Base-by-base conservation (phyloP, 345 rosid species). In the Lepidium didymum region DNA sequence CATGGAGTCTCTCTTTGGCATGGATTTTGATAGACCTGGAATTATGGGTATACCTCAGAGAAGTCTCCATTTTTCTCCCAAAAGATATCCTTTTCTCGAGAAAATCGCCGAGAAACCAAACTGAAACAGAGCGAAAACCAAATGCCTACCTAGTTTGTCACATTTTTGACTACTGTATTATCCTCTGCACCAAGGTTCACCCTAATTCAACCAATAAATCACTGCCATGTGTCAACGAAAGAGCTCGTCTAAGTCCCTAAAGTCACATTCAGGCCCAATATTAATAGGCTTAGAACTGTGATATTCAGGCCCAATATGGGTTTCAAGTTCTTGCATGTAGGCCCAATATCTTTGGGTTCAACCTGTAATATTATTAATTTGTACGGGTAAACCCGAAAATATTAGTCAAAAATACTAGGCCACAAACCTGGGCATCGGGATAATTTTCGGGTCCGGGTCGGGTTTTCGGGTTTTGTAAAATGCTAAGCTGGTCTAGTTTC, bases 11-110 rank as follows among this genome's bases (percentile, higher is more conserved):
- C 85, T 94, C 82, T 80, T 93, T 94, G 51, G 92, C 97, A 72
- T 94, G 96, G 76, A 94, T 83, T 71, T 79, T 84, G 62, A 90
- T 67, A 67, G 87, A 74, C 78, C 65, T 94, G 38, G 89, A 82
- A 55, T 81, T 89, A 27, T 79, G 74, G 25, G 81, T 67, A 70
- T 79, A 88, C 57, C 98, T 85, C 66, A 93, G 77, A 52, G 96
- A 93, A 4, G 96, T 87, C 81, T 90, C 96, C 98, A 90, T 92
- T 63, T 36, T n/a, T n/a, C n/a, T n/a, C n/a, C n/a, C n/a, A n/a
- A n/a, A n/a, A n/a, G n/a, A n/a, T n/a, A n/a, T n/a, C n/a, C n/a
- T 31, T 52, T 61, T 62, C 78, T 45, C 58, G 63, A 74, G 64
- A 67, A 74, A 74, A 27, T 60, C 62, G 43, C 64, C 58, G 3